Base-by-base conservation (phyloP, 83 land plant genomes). In the Picea engelmannii region DNA sequence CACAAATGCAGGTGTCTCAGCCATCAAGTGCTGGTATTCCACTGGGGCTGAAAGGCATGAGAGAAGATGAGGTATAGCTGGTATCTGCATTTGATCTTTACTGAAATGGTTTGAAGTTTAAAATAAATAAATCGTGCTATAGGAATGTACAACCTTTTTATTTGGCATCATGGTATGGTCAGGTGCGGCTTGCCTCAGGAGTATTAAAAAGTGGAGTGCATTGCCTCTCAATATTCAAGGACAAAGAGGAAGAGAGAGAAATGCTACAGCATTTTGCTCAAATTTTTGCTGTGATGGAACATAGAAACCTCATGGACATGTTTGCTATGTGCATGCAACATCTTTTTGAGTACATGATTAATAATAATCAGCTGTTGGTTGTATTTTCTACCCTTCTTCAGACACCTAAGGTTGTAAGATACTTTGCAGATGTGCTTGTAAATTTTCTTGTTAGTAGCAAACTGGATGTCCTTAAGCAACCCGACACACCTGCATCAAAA, bases 231-330 rank as follows among this genome's bases (percentile, higher is more conserved):
- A 87, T 98, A 15, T 98, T 90, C 85, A 96, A 96, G 84, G 99
- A 98, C 42, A 94, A 98, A 65, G 99, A 98, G 58, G 99, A 98
- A 81, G 99, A 98, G 82, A 93, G 87, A 71, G 99, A 98, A 42
- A 96, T 96, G 96, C 78, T 94, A 35, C 83, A 91, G 49, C 89
- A 88, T 60, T 98, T 94, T 70, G 90, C 99, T 15, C 93, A 94
- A 80, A 93, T 94, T 76, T 89, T 98, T 77, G 85, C 93, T 12
- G 92, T 96, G 62, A 98, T 98, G 99, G 99, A 98, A 80, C 95
- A 95, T 82, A 96, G 98, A 47, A 98, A 98, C 84, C 90, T 98
- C 3, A 98, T 98, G 99, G 99, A 98, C 78, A 93, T 98, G 92
- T 96, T 98, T 78, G 93, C 99, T 5, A 82, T 94, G 87, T 96